phyloP scores from a whole-genome alignment of 2,329 filamentous ascomycete genomes.

The Incumbomyces delicatus region DNA sequence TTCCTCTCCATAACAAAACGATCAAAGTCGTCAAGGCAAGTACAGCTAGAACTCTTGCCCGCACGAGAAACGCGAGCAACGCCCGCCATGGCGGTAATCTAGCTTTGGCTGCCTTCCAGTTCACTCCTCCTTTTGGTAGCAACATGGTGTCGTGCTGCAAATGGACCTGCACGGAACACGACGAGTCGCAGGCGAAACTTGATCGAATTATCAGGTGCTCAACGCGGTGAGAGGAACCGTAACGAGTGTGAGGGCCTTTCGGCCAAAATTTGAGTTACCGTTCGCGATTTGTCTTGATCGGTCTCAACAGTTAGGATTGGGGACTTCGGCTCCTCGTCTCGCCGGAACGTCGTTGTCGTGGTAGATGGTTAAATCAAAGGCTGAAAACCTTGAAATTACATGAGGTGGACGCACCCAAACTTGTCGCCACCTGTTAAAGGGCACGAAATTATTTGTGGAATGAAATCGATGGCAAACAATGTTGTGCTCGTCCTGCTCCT shows the following conservation, averaged over 20 bases:
- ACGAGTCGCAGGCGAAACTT: conserved; percentile 1
- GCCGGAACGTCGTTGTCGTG: neutral
- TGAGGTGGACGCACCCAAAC: neutral
- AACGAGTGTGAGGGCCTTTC: conserved; percentile 8
- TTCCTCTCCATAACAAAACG: conserved; percentile 77
- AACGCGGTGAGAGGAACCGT: conserved; percentile 1
- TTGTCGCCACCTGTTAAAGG: neutral
- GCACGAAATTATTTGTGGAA: neutral
- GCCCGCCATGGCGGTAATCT: conserved; percentile 68
- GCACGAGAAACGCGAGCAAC: conserved; percentile 59
- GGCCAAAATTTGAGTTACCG: conserved; percentile 12
- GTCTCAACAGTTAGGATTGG: neutral
- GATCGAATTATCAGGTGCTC: neutral
- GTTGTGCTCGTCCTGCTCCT: neutral
- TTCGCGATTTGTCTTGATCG: conserved; percentile 12
- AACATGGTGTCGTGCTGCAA: conserved; percentile 53
- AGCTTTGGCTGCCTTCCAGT: conserved; percentile 82
- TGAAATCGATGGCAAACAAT: neutral
- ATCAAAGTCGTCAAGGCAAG: conserved; percentile 61
- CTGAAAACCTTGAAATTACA: neutral
- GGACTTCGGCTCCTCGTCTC: neutral
- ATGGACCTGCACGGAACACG: neutral
- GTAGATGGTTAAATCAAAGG: neutral
- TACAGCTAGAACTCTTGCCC: conserved; percentile 67
- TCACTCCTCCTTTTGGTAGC: conserved; percentile 78